A percentile compares a stretch with the other conserved stretches of the same genome.
These are phyloP conservation scores for Lecanosticta acicola DNA, from an alignment of 2,329 filamentous ascomycete species.

Conservation along the genomic window DNA sequence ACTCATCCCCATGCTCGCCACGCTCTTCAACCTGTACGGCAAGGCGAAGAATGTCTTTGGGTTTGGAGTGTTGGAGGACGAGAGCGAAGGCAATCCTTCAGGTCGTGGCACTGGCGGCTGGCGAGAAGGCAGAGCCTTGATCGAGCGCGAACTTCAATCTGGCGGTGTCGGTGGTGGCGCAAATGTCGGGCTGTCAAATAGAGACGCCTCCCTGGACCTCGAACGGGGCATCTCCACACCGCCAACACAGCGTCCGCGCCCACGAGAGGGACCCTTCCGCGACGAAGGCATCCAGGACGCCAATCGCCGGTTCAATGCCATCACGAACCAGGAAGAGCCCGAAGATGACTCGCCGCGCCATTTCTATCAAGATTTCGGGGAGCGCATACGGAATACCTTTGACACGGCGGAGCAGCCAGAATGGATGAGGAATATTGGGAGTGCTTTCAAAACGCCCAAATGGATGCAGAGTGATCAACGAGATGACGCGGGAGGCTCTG, in stretches of 20 bases:
- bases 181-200: slow-evolving; percentile 32
- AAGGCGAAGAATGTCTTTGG: slow-evolving; percentile 71
- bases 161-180: slow-evolving; percentile 32
- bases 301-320: slow-evolving; percentile 29
- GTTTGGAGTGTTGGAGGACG: slow-evolving; percentile 71
- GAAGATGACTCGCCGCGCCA: slow-evolving; percentile 59
- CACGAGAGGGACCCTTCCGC: slow-evolving; percentile 10
- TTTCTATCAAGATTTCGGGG: slow-evolving; percentile 76
- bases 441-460: slow-evolving; percentile 67
- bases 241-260: slow-evolving; percentile 3
- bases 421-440: slow-evolving; percentile 63
- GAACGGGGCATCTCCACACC: slow-evolving; percentile 15
- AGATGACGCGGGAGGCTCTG: slow-evolving; percentile 18
- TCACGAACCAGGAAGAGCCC: slow-evolving; percentile 38
- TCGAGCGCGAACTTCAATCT: slow-evolving; percentile 67
- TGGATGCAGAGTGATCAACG: slow-evolving; percentile 64
- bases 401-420: slow-evolving; percentile 75
- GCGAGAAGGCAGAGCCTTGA: slow-evolving; percentile 86
- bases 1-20: slow-evolving; percentile 76
- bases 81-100: slow-evolving; percentile 58
- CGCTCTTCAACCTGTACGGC: slow-evolving; percentile 84
- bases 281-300: slow-evolving; percentile 20
- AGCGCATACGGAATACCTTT: slow-evolving; percentile 86
- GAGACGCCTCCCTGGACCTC: slow-evolving; percentile 25
- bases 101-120: slow-evolving; percentile 75